These are phyloP conservation scores for Lepiota brunneoincarnata DNA, from an alignment of 768 basidiomycete genomes.

Conservation along the genomic window DNA sequence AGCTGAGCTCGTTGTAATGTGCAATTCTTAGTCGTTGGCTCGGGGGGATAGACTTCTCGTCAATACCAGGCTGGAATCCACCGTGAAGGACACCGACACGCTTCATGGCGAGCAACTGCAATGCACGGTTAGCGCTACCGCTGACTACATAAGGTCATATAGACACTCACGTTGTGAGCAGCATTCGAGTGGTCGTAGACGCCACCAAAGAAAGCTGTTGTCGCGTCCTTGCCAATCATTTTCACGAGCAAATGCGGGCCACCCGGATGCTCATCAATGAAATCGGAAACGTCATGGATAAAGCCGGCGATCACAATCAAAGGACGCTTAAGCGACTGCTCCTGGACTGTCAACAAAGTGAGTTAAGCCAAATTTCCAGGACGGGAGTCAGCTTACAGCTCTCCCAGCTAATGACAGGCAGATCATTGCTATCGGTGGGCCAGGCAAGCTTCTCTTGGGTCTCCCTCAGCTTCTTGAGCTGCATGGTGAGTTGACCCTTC, in stretches of 20 bases:
- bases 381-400: slow-evolving; percentile 52
- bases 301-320: slow-evolving; percentile 87
- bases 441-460: slow-evolving; percentile 75
- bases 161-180: slow-evolving; percentile 68
- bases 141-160: neutral
- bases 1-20: slow-evolving; percentile 55
- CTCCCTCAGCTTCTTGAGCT: slow-evolving; percentile 81
- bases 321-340: slow-evolving; percentile 76
- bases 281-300: slow-evolving; percentile 85
- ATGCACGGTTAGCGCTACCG: neutral
- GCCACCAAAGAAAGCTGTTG: slow-evolving; percentile 92
- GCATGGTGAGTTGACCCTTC: slow-evolving; percentile 95
- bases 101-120: slow-evolving; percentile 59
- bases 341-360: slow-evolving; percentile 51
- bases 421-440: slow-evolving; percentile 72
- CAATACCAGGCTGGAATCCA: slow-evolving; percentile 54
- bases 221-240: slow-evolving; percentile 87
- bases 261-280: slow-evolving; percentile 91
- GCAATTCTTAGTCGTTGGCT: slow-evolving; percentile 71
- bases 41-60: slow-evolving; percentile 68
- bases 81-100: slow-evolving; percentile 63
- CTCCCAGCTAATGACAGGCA: slow-evolving; percentile 86
- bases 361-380: neutral
- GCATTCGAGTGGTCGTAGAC: slow-evolving; percentile 89
- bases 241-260: slow-evolving; percentile 82